phyloP scores from a whole-genome alignment of 2,329 filamentous ascomycete genomes.

The Trichoderma breve region DNA sequence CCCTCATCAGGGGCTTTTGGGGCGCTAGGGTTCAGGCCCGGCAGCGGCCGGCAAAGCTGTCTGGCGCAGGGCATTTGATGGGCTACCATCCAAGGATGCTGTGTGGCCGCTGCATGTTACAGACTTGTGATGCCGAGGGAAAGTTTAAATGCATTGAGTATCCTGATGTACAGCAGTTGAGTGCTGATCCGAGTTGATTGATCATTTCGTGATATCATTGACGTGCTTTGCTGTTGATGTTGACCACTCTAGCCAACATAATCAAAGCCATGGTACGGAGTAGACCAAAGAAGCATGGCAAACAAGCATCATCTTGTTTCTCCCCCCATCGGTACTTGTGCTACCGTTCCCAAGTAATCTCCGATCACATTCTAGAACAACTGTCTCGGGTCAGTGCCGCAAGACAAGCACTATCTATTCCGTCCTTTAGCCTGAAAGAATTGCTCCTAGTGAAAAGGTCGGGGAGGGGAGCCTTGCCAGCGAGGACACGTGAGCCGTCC shows the following conservation, averaged over 20 bases:
- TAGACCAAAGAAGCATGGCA: not conserved
- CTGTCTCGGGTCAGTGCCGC: slow-evolving; percentile 4
- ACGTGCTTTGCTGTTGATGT: not conserved
- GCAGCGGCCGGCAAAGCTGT: slow-evolving; percentile 2
- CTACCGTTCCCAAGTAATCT: not conserved
- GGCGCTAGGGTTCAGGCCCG: slow-evolving; percentile 19
- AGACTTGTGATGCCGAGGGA: slow-evolving; percentile 10
- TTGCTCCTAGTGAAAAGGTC: not conserved
- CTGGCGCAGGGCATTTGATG: not conserved
- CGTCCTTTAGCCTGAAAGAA: not conserved
- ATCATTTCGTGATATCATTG: not conserved
- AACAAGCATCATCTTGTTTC: not conserved
- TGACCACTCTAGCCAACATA: too few relatives aligned
- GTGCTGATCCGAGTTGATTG: not conserved
- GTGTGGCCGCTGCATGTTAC: not conserved
- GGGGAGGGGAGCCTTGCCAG: not conserved
- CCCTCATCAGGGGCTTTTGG: slow-evolving; percentile 13
- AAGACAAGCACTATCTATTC: not conserved
- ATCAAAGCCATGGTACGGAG: not conserved
- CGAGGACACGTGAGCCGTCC: not conserved
- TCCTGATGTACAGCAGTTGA: not conserved
- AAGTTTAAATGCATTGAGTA: not conserved
- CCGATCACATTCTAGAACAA: slow-evolving; percentile 14
- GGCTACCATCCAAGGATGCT: not conserved
- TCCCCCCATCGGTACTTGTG: not conserved